phyloP scores from a whole-genome alignment of 495 filamentous ascomycete species.

The Neurospora sp. region DNA sequence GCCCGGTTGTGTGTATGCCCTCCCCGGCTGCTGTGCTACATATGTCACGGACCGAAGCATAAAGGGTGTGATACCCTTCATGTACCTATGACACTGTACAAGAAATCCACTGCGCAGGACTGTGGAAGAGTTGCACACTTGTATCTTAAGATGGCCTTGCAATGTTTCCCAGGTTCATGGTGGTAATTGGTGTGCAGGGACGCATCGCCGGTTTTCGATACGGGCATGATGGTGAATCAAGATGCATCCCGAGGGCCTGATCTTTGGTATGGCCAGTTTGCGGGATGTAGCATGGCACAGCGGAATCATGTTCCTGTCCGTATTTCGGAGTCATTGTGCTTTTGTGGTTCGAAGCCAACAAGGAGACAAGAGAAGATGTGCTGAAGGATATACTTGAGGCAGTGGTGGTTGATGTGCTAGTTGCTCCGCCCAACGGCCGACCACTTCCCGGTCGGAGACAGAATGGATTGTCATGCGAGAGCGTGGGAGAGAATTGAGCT shows the following conservation, averaged over 20 bases:
- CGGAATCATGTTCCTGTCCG: not conserved
- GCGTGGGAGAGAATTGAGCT: not conserved
- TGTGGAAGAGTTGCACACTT: not conserved
- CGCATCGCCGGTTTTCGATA: not conserved
- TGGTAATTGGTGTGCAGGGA: not conserved
- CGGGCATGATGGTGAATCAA: not conserved
- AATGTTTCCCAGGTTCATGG: not conserved
- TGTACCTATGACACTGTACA: not conserved
- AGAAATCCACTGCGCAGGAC: not conserved
- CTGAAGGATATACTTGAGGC: not conserved
- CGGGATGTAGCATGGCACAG: not conserved
- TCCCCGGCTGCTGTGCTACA: not conserved
- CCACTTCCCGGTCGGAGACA: not conserved
- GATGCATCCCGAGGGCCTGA: not conserved
- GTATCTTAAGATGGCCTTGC: not conserved
- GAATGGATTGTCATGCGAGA: not conserved
- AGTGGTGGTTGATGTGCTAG: not conserved
- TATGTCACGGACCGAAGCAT: not conserved
- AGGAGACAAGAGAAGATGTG: not conserved
- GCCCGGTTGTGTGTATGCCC: not conserved
- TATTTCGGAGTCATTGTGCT: not conserved
- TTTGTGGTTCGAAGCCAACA: not conserved
- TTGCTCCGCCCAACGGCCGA: not conserved
- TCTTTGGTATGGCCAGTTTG: not conserved
- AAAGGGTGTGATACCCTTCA: not conserved